Percentiles rank a stretch among this genome's conserved stretches.
Conservation (phyloP, 1,139 yeast species). For the Arxiozyma telluris region DNA sequence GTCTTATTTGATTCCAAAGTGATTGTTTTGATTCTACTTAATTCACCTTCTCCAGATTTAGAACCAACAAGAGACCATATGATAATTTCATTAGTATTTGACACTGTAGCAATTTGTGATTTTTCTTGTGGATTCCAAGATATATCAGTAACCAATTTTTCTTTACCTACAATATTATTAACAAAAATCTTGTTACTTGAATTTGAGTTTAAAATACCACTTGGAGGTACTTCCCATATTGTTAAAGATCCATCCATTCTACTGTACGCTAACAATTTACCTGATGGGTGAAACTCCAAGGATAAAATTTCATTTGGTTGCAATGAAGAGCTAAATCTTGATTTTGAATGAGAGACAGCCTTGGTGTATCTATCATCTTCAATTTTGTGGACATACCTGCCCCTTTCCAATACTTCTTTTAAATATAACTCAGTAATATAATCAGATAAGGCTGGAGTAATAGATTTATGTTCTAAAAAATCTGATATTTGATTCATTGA, state of each 20-base stretch:
- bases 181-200: slow-evolving; percentile 22
- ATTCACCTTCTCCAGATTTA: slow-evolving; percentile 14
- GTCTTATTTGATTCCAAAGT: slow-evolving; percentile 25
- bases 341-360: slow-evolving; percentile 13
- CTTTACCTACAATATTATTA: slow-evolving; percentile 40
- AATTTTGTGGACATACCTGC: slow-evolving; percentile 12
- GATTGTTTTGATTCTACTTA: slow-evolving; percentile 30
- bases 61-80: slow-evolving; percentile 49
- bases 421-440: slow-evolving; percentile 9
- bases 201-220: slow-evolving; percentile 8
- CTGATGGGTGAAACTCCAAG: slow-evolving; percentile 23
- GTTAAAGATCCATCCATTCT: slow-evolving; percentile 28
- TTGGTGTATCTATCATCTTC: slow-evolving; percentile 23
- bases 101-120: slow-evolving; percentile 49
- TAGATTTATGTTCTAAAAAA: slow-evolving; percentile 3
- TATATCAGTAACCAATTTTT: slow-evolving; percentile 40
- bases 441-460: slow-evolving; percentile 10
- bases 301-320: slow-evolving; percentile 18
- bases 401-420: slow-evolving; percentile 8
- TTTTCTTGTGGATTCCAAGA: slow-evolving; percentile 55
- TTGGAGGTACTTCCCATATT: slow-evolving; percentile 30
- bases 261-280: slow-evolving; percentile 21
- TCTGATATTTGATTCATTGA: neutral
- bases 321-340: slow-evolving; percentile 17
- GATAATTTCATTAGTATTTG: slow-evolving; percentile 44